Evolutionary conservation across 2,329 filamentous ascomycete genomes (phyloP), one percentile per base, ranked within the genome.

Genomic region (Colletotrichum gloeosporioides): DNA sequence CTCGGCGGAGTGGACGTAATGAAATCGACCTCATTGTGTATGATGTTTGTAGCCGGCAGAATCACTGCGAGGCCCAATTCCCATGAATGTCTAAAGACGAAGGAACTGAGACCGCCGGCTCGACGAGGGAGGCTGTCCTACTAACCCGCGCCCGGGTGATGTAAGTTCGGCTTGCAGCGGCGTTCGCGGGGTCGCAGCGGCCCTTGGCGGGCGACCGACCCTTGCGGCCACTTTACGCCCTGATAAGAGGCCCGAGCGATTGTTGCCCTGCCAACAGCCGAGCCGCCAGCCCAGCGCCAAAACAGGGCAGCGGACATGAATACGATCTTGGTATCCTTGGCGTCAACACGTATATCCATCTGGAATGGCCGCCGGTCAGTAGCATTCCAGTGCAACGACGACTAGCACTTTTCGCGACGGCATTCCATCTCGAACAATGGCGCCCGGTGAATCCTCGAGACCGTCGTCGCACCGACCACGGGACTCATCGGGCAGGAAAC

Each of bases 181-280:
- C 77, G 68, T 78, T 78, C 76, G 77, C 73, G 77, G 77, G 77
- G 77, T 71, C 70, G 66, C 25, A 77, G 73, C 73, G 74, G 69
- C 49, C 69, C 69, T 44, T 64, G 55, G 34, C 44, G 63, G 57
- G 63, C 39, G 44, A 70, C 32, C 18, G 36, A 59, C 55, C 59
- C 64, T 32, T 62, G 63, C 69, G 39, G 39, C 27, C 75, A 73
- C 68, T 78, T 73, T 61, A 79, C 69, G 63, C 71, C 66, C 63
- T 76, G 82, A 83, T 82, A 79, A 82, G 74, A 13, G 25, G n/a
- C 12, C 34, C 22, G 22, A 22, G 34, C 34, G 85, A 86, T 85
- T 80, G 86, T 88, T 87, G 85, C 83, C 83, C 78, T 67, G 85
- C 78, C 86, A 86, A 88, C 86, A 77, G 73, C 76, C 71, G 73